A percentile compares a stretch with the other conserved stretches of the same genome.
phyloP scores from a whole-genome alignment of 164 flowering plant species.

The Amborella trichopoda region DNA sequence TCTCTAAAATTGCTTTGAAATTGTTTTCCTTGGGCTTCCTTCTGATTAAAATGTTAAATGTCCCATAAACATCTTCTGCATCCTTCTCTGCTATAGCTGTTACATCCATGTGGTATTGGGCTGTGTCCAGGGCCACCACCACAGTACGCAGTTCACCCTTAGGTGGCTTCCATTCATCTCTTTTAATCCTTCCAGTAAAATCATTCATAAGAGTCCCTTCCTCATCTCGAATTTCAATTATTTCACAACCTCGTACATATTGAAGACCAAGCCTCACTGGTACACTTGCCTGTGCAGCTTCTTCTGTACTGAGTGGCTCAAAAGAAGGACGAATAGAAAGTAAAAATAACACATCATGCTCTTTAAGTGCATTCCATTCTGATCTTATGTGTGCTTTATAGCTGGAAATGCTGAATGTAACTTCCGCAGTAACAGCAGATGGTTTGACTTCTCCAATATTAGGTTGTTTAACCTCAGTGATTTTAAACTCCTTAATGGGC shows the following conservation, averaged over 20 bases:
- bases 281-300: slow-evolving; percentile 73
- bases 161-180: slow-evolving; percentile 99
- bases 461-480: slow-evolving; percentile 85
- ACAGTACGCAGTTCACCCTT: slow-evolving; percentile 94
- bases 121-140: slow-evolving; percentile 86
- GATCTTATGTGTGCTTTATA: slow-evolving; percentile 79
- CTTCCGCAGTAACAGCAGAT: slow-evolving; percentile 82
- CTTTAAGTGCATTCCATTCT: slow-evolving; percentile 93
- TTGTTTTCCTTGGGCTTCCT: slow-evolving; percentile 99
- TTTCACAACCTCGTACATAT: slow-evolving; percentile 93
- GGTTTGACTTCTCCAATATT: slow-evolving; percentile 99
- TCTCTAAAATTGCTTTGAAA: slow-evolving; percentile 95
- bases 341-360: slow-evolving; percentile 94
- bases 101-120: slow-evolving; percentile 98
- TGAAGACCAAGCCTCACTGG: slow-evolving; percentile 95
- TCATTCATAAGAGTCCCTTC: slow-evolving; percentile 97
- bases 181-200: slow-evolving; percentile 86
- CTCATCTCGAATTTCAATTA: slow-evolving; percentile 92
- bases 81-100: slow-evolving; percentile 79
- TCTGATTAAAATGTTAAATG: slow-evolving; percentile 87
- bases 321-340: slow-evolving; percentile 84
- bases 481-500: slow-evolving; percentile 73
- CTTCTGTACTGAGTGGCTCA: slow-evolving; percentile 89
- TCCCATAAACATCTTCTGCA: slow-evolving; percentile 78
- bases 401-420: slow-evolving; percentile 80